phyloP scores from a whole-genome alignment of 2,329 filamentous ascomycete species.

The Colletotrichum ledebouriae region DNA sequence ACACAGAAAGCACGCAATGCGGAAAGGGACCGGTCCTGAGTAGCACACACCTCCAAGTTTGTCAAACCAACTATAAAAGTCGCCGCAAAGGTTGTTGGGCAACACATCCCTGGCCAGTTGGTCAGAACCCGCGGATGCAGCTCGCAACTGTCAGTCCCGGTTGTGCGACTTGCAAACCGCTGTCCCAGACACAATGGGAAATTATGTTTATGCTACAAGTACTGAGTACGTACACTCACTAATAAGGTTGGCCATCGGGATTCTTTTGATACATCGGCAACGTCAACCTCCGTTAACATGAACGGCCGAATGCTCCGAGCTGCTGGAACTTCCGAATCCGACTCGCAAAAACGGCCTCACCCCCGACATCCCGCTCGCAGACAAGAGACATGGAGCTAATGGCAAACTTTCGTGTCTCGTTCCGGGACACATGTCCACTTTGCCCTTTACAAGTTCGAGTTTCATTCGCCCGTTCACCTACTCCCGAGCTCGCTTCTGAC shows the following conservation, averaged over 20 bases:
- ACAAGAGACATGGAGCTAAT: neutral
- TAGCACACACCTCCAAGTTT: slow-evolving; percentile 7
- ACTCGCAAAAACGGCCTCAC: slow-evolving; percentile 19
- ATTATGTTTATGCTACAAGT: slow-evolving; percentile 12
- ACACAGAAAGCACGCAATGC: slow-evolving; percentile 13
- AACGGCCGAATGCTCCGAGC: slow-evolving; percentile 19
- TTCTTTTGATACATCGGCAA: slow-evolving; percentile 32
- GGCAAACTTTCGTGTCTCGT: neutral
- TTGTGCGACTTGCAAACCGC: slow-evolving; percentile 16
- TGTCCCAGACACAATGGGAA: slow-evolving; percentile 21
- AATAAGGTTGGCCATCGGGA: slow-evolving; percentile 30
- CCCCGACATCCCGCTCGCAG: slow-evolving; percentile 9
- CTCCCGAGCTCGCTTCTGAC: slow-evolving; percentile 6
- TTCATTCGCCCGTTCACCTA: slow-evolving; percentile 5
- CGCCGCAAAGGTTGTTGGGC: slow-evolving; percentile 33
- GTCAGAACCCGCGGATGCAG: neutral
- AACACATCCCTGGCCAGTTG: slow-evolving; percentile 8
- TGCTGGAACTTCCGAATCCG: slow-evolving; percentile 21
- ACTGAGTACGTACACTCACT: neutral
- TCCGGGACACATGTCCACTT: neutral
- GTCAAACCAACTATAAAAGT: slow-evolving; percentile 35
- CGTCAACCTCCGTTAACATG: slow-evolving; percentile 21
- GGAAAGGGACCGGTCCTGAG: slow-evolving; percentile 12
- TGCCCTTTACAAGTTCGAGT: slow-evolving; percentile 10
- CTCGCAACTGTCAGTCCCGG: neutral